These are phyloP conservation scores for Fraxinus angustifolia DNA, from an alignment of 305 asterid genomes.

Conservation along the genomic window DNA sequence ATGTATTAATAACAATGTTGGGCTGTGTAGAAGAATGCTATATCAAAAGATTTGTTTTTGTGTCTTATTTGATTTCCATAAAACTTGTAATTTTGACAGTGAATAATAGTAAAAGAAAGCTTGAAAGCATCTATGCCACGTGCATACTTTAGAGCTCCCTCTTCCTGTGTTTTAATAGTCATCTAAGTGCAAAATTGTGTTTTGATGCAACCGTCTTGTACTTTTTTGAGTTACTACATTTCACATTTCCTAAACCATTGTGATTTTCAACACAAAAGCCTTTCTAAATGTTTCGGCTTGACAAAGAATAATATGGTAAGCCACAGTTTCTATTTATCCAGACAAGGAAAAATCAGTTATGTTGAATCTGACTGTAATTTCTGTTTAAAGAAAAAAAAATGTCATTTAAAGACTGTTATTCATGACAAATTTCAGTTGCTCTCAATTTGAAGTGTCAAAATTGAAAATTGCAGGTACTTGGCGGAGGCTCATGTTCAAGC, in stretches of 20 bases:
- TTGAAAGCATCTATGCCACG: background rate
- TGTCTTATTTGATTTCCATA: background rate
- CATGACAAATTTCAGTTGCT: constrained; percentile 8
- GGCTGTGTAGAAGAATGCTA: background rate
- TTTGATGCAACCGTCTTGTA: background rate
- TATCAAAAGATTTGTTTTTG: background rate
- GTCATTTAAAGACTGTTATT: background rate
- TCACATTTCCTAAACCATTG: background rate
- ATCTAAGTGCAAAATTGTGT: background rate
- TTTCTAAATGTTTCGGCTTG: background rate
- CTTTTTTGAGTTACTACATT: background rate
- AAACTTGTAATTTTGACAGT: background rate
- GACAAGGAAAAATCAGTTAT: background rate
- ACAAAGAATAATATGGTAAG: background rate
- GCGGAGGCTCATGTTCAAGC: constrained; percentile 99
- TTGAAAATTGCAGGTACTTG: constrained; percentile 54
- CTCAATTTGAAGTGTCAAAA: background rate
- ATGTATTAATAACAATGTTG: background rate
- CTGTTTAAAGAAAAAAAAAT: background rate
- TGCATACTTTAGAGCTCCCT: background rate
- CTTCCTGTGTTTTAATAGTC: background rate
- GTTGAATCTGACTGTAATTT: background rate
- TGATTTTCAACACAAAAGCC: background rate
- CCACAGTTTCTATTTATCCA: background rate
- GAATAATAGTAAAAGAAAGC: background rate